These are phyloP conservation scores for Hypsizygus marmoreus DNA, from an alignment of 768 basidiomycete species.

Conservation along the genomic window DNA sequence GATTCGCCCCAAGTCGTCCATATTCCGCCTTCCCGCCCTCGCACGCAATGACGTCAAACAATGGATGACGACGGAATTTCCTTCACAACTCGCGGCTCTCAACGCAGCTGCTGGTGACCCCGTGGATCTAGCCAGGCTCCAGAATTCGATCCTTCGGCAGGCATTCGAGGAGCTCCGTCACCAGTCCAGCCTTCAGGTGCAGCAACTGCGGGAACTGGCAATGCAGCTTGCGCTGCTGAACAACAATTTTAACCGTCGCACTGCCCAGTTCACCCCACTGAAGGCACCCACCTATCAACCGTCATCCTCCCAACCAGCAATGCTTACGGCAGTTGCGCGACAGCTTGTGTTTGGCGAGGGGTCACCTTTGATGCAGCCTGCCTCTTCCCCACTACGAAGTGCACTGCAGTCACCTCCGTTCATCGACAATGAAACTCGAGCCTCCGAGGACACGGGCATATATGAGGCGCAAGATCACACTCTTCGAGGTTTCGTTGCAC, in stretches of 20 bases:
- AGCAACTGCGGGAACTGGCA: background rate
- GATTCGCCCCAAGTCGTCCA: constrained; percentile 2
- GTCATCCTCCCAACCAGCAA: background rate
- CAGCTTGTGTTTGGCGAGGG: background rate
- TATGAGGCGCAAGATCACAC: background rate
- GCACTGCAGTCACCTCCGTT: background rate
- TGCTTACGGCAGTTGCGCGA: background rate
- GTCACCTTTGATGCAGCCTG: background rate
- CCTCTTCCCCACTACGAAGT: background rate
- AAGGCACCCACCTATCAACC: background rate
- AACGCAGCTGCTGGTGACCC: constrained; percentile 1
- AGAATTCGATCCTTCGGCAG: background rate
- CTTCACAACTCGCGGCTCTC: background rate
- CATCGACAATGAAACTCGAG: background rate
- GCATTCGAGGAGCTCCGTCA: background rate
- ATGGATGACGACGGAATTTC: constrained; percentile 13
- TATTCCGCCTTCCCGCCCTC: constrained; percentile 17
- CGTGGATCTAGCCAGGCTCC: background rate
- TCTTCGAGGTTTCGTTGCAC: background rate
- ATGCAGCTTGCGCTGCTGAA: background rate
- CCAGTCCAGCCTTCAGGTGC: background rate
- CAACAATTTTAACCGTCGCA: background rate
- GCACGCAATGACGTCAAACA: constrained; percentile 5
- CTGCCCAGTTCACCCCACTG: background rate
- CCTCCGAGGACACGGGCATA: background rate